phyloP scores from a whole-genome alignment of 768 basidiomycete genomes.

The Coprinopsis sp. region DNA sequence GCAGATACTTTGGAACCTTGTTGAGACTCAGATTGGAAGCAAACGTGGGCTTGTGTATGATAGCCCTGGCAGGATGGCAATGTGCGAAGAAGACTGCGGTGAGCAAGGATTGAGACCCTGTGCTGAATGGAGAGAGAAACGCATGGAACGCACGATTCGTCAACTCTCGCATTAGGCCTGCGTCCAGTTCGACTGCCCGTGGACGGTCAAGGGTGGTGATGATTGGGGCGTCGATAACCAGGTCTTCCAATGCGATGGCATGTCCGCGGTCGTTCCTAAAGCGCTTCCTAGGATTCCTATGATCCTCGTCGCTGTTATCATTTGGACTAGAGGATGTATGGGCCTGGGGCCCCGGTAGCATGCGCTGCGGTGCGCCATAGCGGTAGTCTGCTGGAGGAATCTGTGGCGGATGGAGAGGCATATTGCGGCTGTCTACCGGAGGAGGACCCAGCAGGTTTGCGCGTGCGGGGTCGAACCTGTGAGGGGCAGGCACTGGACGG shows the following conservation, averaged over 20 bases:
- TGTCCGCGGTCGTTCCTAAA: slow-evolving; percentile 41
- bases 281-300: slow-evolving; percentile 42
- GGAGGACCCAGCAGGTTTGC: slow-evolving; percentile 24
- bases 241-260: slow-evolving; percentile 32
- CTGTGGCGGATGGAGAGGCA: slow-evolving; percentile 12
- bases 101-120: slow-evolving; percentile 10
- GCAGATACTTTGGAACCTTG: slow-evolving; percentile 63
- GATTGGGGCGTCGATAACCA: slow-evolving; percentile 37
- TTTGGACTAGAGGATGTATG: slow-evolving; percentile 12
- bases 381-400: slow-evolving; percentile 22
- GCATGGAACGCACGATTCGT: slow-evolving; percentile 55
- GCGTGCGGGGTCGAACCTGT: slow-evolving; percentile 43
- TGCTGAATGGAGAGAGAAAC: slow-evolving; percentile 8
- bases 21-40: slow-evolving; percentile 60
- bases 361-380: slow-evolving; percentile 17
- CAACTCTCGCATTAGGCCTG: slow-evolving; percentile 63
- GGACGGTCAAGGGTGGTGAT: slow-evolving; percentile 37
- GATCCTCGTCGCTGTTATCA: slow-evolving; percentile 38
- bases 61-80: slow-evolving; percentile 69
- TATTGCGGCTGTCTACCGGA: slow-evolving; percentile 18
- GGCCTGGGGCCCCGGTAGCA: slow-evolving; percentile 15
- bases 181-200: slow-evolving; percentile 47
- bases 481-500: slow-evolving; percentile 72
- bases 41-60: slow-evolving; percentile 80
- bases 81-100: slow-evolving; percentile 79